Evolutionary conservation across 2,329 filamentous ascomycete genomes (phyloP).

Genomic region (Juglanconis juglandina): DNA sequence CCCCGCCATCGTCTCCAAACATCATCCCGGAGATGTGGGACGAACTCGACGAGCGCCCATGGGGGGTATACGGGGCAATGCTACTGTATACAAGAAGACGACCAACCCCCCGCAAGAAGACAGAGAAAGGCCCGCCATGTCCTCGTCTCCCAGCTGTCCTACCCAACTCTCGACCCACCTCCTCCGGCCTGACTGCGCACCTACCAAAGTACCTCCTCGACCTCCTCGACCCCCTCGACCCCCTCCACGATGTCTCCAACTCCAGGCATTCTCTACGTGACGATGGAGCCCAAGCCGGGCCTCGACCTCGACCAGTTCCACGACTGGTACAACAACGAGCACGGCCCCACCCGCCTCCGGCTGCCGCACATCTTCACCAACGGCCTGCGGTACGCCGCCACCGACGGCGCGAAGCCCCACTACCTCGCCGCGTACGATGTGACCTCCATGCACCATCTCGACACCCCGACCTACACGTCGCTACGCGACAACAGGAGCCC

Average conservation of each 20-base stretch:
- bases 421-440: slow-evolving; percentile 84
- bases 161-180: too few relatives aligned
- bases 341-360: slow-evolving; percentile 76
- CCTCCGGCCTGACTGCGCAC: background rate
- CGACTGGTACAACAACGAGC: slow-evolving; percentile 93
- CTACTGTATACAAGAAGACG: slow-evolving; percentile 28
- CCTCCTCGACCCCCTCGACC: background rate
- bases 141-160: background rate
- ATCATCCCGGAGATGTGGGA: background rate
- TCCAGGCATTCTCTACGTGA: slow-evolving; percentile 76
- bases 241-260: slow-evolving; percentile 26
- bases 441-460: slow-evolving; percentile 67
- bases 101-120: background rate
- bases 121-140: background rate
- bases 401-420: slow-evolving; percentile 59
- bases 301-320: slow-evolving; percentile 71
- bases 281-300: slow-evolving; percentile 72
- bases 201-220: background rate
- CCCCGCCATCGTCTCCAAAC: background rate
- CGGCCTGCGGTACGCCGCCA: slow-evolving; percentile 74
- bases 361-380: slow-evolving; percentile 70
- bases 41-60: background rate
- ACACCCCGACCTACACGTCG: slow-evolving; percentile 65
- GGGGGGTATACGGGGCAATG: background rate
- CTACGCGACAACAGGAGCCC: slow-evolving; percentile 57